These are phyloP conservation scores for Trametes gibbosa DNA, from an alignment of 768 basidiomycete species.

Conservation along the genomic window DNA sequence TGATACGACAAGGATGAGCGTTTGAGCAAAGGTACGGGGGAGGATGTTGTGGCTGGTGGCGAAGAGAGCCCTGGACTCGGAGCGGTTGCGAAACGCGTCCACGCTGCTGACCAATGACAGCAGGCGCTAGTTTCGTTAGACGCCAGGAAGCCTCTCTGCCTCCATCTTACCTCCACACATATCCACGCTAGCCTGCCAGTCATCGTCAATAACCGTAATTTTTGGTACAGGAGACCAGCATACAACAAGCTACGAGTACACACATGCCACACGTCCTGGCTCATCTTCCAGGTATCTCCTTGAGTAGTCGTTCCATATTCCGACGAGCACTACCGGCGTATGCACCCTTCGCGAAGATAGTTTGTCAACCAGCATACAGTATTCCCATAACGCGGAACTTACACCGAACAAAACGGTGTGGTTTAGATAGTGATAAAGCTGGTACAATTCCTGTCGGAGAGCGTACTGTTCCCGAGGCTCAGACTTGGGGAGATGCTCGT, in stretches of 20 bases:
- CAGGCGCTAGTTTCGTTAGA: neutral
- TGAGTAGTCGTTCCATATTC: slow-evolving; percentile 45
- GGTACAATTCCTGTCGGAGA: slow-evolving; percentile 65
- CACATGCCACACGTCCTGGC: too few species aligned
- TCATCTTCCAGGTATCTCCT: slow-evolving; percentile 25
- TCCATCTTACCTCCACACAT: neutral
- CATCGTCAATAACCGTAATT: too few species aligned
- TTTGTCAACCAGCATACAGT: neutral
- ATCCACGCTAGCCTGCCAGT: too few species aligned
- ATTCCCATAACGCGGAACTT: slow-evolving; percentile 27
- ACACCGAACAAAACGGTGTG: slow-evolving; percentile 80
- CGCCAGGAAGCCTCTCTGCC: neutral
- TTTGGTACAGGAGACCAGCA: too few species aligned
- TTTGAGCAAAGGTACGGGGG: neutral
- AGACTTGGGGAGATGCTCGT: slow-evolving; percentile 57
- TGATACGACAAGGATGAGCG: neutral
- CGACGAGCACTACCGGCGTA: slow-evolving; percentile 54
- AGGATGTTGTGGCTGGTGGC: slow-evolving; percentile 10
- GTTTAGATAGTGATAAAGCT: slow-evolving; percentile 80
- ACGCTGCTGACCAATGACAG: slow-evolving; percentile 15
- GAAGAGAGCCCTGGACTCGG: neutral
- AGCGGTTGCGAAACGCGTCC: slow-evolving; percentile 5
- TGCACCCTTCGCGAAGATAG: slow-evolving; percentile 29
- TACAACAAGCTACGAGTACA: too few species aligned
- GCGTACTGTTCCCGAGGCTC: slow-evolving; percentile 65